Conservation (phyloP, 2,329 filamentous ascomycete species). For the Colletotrichum musicola region DNA sequence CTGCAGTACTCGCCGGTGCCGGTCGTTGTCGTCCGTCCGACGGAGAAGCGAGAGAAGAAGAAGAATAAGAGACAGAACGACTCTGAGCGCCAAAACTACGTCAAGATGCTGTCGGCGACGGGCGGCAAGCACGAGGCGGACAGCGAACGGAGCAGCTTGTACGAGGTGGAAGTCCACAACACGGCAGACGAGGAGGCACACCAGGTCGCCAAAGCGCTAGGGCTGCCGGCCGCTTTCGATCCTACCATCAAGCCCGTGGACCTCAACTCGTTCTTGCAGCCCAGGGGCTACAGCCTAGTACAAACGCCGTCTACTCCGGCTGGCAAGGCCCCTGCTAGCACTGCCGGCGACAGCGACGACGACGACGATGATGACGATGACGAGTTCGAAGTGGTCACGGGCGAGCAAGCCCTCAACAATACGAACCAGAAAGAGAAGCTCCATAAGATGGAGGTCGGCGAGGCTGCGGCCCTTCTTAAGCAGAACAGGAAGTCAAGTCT, state of each 20-base stretch:
- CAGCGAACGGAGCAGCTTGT: slow-evolving; percentile 64
- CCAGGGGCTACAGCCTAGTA: slow-evolving; percentile 31
- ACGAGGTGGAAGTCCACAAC: slow-evolving; percentile 67
- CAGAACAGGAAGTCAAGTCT: slow-evolving; percentile 44
- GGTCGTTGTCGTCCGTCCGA: slow-evolving; percentile 90
- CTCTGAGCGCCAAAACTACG: slow-evolving; percentile 80
- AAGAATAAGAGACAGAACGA: slow-evolving; percentile 87
- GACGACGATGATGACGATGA: slow-evolving; percentile 57
- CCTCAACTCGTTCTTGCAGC: slow-evolving; percentile 43
- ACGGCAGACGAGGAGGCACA: slow-evolving; percentile 74
- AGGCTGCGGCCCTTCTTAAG: slow-evolving; percentile 64
- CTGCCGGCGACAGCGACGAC: slow-evolving; percentile 58
- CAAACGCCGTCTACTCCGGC: slow-evolving; percentile 11
- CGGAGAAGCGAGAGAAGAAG: slow-evolving; percentile 89
- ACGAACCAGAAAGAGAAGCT: slow-evolving; percentile 66
- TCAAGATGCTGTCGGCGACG: slow-evolving; percentile 78
- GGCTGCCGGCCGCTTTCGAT: slow-evolving; percentile 72
- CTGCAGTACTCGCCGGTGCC: slow-evolving; percentile 93
- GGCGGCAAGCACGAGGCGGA: slow-evolving; percentile 70
- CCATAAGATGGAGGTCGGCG: slow-evolving; percentile 71
- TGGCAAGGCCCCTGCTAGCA: slow-evolving; percentile 25
- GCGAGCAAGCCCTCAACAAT: slow-evolving; percentile 55
- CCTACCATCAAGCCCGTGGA: slow-evolving; percentile 72
- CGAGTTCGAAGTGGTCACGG: slow-evolving; percentile 57
- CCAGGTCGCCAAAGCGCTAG: slow-evolving; percentile 72